Evolutionary conservation across 1,139 yeast species (phyloP), one percentile per base, ranked within the genome.

Genomic region (Petasospora fabianii): DNA sequence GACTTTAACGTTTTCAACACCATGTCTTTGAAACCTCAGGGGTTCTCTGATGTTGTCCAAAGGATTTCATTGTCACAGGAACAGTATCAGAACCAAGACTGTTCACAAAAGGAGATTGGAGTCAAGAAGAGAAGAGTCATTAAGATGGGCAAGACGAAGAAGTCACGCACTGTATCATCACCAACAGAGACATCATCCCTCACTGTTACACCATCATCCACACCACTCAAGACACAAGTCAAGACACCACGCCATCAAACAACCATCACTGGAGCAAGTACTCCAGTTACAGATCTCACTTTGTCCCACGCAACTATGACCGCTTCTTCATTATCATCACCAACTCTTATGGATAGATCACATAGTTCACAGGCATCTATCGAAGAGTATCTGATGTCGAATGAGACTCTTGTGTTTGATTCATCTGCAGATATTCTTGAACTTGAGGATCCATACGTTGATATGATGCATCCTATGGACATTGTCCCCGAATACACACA

Each of bases 391-490:
- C 17, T 41, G 3, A 31, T 19, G 19, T 15, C 16, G 3, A 18
- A 32, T 10, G 43, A 36, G 8, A 24, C 43, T 6, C 31, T 40
- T 4, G 32, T 35, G 11, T 35, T 33, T 26, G 36, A 37, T n/a
- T 3, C 13, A 13, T 18, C 27, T 8, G 30, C 26, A 2, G 19
- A 12, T n/a, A 2, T 13, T 12, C 7, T 14, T 9, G 38, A 24
- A 8, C 13, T 40, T 6, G 39, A 37, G 5, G 55, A 53, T 31
- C 57, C 56, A 9, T 53, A 53, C 24, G 49, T 38, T 16, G 33
- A 46, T 15, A 12, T 51, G 9, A 29, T 42, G 4, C 56, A 53
- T 38, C 58, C 57, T n/a, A 20, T 51, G 43, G 55, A 51, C 32
- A 42, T 51, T 7, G 26, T 33, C 4, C 46, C 49, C 13, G 43